phyloP scores from a whole-genome alignment of 2,329 filamentous ascomycete species.

The Ophiosphaerella herpotricha region DNA sequence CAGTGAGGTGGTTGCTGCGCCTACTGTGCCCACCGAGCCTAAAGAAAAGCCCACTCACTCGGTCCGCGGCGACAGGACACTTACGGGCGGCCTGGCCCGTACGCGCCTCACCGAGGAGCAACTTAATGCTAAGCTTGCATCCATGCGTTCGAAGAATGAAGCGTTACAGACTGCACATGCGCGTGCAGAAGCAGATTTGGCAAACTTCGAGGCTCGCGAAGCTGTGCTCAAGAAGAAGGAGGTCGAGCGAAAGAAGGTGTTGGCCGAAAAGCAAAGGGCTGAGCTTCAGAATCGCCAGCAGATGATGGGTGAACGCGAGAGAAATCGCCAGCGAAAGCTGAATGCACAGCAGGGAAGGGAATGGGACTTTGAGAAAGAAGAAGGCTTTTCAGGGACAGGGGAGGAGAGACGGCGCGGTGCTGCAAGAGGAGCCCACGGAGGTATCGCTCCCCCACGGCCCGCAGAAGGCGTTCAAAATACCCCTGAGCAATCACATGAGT shows the following conservation, averaged over 20 bases:
- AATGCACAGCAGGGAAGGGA: constrained; percentile 63
- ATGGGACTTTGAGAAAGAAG: constrained; percentile 67
- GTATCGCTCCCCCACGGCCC: constrained; percentile 45
- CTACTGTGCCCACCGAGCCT: constrained; percentile 26
- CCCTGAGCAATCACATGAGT: background rate
- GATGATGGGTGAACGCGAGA: constrained; percentile 67
- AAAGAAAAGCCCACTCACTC: constrained; percentile 31
- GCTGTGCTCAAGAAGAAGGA: constrained; percentile 59
- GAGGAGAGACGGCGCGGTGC: constrained; percentile 51
- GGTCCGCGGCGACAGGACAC: constrained; percentile 40
- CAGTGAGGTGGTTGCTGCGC: constrained; percentile 13
- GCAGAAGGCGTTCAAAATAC: constrained; percentile 16
- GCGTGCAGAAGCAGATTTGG: constrained; percentile 69
- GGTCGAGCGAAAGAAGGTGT: constrained; percentile 45
- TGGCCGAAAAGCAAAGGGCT: constrained; percentile 45
- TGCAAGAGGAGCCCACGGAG: constrained; percentile 58
- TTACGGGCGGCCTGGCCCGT: constrained; percentile 40
- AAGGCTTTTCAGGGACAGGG: constrained; percentile 54
- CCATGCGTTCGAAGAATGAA: constrained; percentile 65
- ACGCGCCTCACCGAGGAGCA: constrained; percentile 64
- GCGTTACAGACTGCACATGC: constrained; percentile 64
- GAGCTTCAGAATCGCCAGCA: constrained; percentile 59
- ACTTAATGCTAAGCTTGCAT: constrained; percentile 63
- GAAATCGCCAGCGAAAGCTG: constrained; percentile 63
- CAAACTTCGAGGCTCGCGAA: constrained; percentile 67